Evolutionary conservation across 179 eudicot genomes (phyloP).

Genomic region (Amaranthus tricolor): DNA sequence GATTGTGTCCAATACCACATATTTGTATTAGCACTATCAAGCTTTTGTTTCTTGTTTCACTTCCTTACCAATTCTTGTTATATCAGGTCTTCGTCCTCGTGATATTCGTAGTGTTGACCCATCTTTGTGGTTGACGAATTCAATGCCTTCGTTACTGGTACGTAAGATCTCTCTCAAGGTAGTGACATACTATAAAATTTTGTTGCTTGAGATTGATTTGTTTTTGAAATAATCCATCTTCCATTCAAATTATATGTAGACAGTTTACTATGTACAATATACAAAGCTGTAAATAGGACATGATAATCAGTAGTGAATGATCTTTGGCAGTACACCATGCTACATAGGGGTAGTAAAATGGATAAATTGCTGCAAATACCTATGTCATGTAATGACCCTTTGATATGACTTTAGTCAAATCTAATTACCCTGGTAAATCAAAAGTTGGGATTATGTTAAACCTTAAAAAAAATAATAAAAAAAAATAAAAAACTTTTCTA

Average conservation of each 20-base stretch:
- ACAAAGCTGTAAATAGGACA: neutral
- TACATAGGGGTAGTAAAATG: too few species aligned
- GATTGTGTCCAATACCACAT: too few species aligned
- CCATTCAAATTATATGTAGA: neutral
- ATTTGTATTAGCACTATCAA: neutral
- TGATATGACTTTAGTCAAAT: too few species aligned
- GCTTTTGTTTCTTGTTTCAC: neutral
- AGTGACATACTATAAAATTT: neutral
- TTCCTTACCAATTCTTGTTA: neutral
- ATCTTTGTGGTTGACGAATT: slow-evolving; percentile 93
- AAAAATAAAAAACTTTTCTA: too few species aligned
- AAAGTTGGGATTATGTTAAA: too few species aligned
- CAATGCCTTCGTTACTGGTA: slow-evolving; percentile 96
- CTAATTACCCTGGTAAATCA: too few species aligned
- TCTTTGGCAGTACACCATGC: too few species aligned
- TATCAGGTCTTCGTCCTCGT: slow-evolving; percentile 94
- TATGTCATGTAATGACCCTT: too few species aligned
- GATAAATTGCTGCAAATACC: too few species aligned
- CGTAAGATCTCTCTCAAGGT: neutral
- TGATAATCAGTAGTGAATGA: neutral
- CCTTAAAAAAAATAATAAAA: too few species aligned
- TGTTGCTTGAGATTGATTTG: slow-evolving; percentile 2
- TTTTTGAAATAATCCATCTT: neutral
- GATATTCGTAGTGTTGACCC: slow-evolving; percentile 98
- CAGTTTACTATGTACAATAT: neutral